These are phyloP conservation scores for Candida anutae DNA, from an alignment of 1,139 yeast species.

Conservation along the genomic window DNA sequence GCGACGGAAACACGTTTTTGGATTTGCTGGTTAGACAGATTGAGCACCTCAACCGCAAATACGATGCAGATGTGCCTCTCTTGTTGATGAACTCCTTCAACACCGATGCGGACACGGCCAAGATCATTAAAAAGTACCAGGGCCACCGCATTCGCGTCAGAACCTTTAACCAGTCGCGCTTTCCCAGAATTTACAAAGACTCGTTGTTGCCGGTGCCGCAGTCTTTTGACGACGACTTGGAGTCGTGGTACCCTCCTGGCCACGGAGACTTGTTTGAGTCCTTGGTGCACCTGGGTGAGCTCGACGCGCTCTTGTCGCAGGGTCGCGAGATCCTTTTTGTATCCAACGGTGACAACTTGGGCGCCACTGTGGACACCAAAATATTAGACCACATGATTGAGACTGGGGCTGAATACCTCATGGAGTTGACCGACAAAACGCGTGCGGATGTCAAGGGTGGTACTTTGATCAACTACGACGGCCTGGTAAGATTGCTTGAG, in stretches of 20 bases:
- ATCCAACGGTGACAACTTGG: conserved; percentile 96
- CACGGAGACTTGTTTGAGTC: conserved; percentile 97
- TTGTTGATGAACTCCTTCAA: conserved; percentile 97
- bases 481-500: conserved; percentile 88
- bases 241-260: conserved; percentile 97
- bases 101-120: conserved; percentile 92
- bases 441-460: conserved; percentile 99
- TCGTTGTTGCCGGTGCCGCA: conserved; percentile 92
- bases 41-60: conserved; percentile 86
- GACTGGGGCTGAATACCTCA: conserved; percentile 85
- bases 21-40: conserved; percentile 95
- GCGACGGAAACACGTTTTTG: conserved; percentile 95
- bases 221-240: conserved; percentile 62
- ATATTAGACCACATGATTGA: conserved; percentile 90
- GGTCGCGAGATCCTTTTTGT: conserved; percentile 95
- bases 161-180: conserved; percentile 95
- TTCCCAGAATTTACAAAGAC: conserved; percentile 93
- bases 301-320: conserved; percentile 81
- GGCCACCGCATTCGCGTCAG: conserved; percentile 93
- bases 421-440: conserved; percentile 98
- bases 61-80: conserved; percentile 90
- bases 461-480: conserved; percentile 93
- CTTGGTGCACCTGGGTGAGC: conserved; percentile 81
- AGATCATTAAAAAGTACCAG: conserved; percentile 91
- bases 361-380: conserved; percentile 93